These are phyloP conservation scores for Zymoseptoria brevis DNA, from an alignment of 2,329 filamentous ascomycete genomes.

Conservation along the genomic window DNA sequence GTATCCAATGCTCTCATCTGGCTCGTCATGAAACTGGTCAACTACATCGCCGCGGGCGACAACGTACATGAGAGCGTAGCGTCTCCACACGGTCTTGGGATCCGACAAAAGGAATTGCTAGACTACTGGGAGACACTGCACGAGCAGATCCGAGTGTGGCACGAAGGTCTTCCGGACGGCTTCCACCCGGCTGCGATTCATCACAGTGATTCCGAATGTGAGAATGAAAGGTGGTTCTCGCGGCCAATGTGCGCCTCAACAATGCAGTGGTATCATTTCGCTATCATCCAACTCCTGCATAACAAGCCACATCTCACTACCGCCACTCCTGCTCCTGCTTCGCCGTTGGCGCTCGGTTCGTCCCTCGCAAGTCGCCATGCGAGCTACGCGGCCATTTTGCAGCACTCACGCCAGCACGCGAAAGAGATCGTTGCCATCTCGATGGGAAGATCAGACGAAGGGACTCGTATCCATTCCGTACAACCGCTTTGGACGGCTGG, in stretches of 20 bases:
- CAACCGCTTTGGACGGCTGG: constrained; percentile 56
- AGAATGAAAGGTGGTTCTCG: constrained; percentile 29
- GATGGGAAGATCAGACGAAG: constrained; percentile 47
- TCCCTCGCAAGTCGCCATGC: constrained; percentile 48
- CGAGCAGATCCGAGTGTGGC: constrained; percentile 52
- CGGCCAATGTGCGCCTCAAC: constrained; percentile 57
- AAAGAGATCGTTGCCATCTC: constrained; percentile 56
- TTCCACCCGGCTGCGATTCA: constrained; percentile 49
- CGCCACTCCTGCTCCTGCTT: constrained; percentile 5
- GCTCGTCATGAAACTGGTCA: constrained; percentile 59
- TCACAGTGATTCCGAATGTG: constrained; percentile 56
- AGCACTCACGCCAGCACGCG: constrained; percentile 49
- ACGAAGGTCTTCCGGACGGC: constrained; percentile 50
- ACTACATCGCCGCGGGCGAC: constrained; percentile 54
- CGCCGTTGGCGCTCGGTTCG: constrained; percentile 18
- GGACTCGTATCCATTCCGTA: constrained; percentile 50
- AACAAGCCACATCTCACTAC: constrained; percentile 53
- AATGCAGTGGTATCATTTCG: constrained; percentile 60
- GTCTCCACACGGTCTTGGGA: constrained; percentile 35
- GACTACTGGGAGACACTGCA: constrained; percentile 49
- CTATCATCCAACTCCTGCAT: constrained; percentile 52
- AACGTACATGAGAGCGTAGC: constrained; percentile 35
- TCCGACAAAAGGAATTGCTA: constrained; percentile 43
- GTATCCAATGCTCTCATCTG: constrained; percentile 58
- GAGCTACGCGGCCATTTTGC: constrained; percentile 49